Conservation (phyloP, 2,329 filamentous ascomycete species). For the Alternaria dauci region DNA sequence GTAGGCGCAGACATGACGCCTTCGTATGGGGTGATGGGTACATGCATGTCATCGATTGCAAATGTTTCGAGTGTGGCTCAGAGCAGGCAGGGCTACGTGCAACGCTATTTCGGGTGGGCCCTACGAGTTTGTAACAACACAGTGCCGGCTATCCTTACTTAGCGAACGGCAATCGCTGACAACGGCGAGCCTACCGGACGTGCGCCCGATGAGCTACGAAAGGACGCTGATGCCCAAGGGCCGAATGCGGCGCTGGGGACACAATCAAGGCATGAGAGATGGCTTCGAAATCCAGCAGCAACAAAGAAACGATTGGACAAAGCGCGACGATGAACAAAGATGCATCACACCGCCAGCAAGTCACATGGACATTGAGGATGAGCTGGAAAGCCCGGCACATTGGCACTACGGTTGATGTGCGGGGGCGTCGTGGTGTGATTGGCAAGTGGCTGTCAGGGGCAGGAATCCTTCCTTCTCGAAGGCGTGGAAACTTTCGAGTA, state of each 20-base stretch:
- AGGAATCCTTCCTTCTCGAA: conserved; percentile 41
- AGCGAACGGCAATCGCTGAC: conserved; percentile 11
- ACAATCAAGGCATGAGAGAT: conserved; percentile 12
- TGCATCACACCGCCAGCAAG: conserved; percentile 45
- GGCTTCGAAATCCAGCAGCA: conserved; percentile 2
- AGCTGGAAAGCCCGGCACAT: conserved; percentile 14
- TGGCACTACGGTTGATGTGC: conserved; percentile 27
- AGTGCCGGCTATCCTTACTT: conserved; percentile 20
- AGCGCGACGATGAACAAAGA: conserved; percentile 10
- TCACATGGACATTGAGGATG: conserved; percentile 38
- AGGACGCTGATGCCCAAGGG: conserved; percentile 12
- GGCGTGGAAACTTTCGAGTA: conserved; percentile 19
- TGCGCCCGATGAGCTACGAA: conserved; percentile 1
- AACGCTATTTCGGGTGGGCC: conserved; percentile 30
- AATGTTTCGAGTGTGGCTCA: conserved; percentile 20
- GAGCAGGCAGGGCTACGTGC: conserved; percentile 36
- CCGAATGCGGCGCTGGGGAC: conserved; percentile 5
- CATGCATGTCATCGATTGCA: conserved; percentile 42
- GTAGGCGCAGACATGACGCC: background rate
- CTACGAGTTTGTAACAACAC: conserved; percentile 9
- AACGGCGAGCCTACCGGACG: background rate
- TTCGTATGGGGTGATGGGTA: conserved; percentile 13
- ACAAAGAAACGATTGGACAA: conserved; percentile 29
- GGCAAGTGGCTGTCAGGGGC: conserved; percentile 35
- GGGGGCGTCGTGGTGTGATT: conserved; percentile 36